Percentiles rank a stretch among this genome's conserved stretches.
Evolutionary conservation across 768 basidiomycete species (phyloP).

Genomic region (Leccinum disarticulatum): DNA sequence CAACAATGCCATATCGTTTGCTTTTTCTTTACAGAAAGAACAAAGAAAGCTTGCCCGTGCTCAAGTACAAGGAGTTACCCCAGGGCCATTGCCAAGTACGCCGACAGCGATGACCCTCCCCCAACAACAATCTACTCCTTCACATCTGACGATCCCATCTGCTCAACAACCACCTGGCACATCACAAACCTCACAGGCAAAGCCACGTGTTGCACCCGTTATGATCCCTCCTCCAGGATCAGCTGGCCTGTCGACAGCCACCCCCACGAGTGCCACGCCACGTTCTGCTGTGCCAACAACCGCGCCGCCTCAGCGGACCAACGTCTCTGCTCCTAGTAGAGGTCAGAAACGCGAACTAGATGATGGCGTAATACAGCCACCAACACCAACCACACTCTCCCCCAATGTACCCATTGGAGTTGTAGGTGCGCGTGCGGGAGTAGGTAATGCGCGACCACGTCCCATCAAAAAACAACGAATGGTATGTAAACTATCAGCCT

Average conservation of each 20-base stretch:
- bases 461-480: slow-evolving; percentile 76
- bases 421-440: slow-evolving; percentile 58
- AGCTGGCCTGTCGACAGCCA: slow-evolving; percentile 29
- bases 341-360: slow-evolving; percentile 37
- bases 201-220: slow-evolving; percentile 33
- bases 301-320: slow-evolving; percentile 27
- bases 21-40: slow-evolving; percentile 54
- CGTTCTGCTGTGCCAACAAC: slow-evolving; percentile 28
- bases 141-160: slow-evolving; percentile 23
- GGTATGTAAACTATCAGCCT: slow-evolving; percentile 41
- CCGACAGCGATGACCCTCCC: slow-evolving; percentile 28
- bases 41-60: slow-evolving; percentile 66
- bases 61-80: slow-evolving; percentile 34
- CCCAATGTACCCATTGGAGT: slow-evolving; percentile 31
- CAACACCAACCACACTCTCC: slow-evolving; percentile 23
- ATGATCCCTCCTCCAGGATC: slow-evolving; percentile 32
- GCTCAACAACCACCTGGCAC: slow-evolving; percentile 25
- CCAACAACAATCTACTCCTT: slow-evolving; percentile 33
- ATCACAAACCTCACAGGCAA: slow-evolving; percentile 17
- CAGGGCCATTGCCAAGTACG: slow-evolving; percentile 23
- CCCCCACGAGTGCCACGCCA: slow-evolving; percentile 34
- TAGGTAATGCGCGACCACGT: slow-evolving; percentile 56
- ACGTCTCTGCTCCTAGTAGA: slow-evolving; percentile 17
- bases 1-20: slow-evolving; percentile 12
- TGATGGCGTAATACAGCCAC: slow-evolving; percentile 20